Evolutionary conservation across 192 early-diverging fungal genomes (phyloP).

Genomic region (Backusella australiensis): DNA sequence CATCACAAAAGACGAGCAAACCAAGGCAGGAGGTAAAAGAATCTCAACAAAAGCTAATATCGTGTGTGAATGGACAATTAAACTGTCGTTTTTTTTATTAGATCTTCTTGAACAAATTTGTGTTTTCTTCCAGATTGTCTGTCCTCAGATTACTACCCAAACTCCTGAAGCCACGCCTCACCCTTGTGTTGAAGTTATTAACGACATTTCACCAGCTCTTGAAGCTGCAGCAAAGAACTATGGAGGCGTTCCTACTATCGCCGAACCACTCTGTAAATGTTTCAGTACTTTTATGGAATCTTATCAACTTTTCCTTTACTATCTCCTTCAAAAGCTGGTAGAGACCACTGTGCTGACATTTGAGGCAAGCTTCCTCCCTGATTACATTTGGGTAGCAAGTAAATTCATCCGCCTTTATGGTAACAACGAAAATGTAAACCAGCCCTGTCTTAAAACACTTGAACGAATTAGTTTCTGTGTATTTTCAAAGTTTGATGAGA

Average conservation of each 20-base stretch:
- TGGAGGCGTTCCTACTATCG: conserved; percentile 44
- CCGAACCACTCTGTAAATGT: conserved; percentile 50
- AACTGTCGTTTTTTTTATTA: conserved; percentile 2
- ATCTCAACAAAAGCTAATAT: neutral
- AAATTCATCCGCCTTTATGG: conserved; percentile 67
- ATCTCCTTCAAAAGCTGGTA: conserved; percentile 58
- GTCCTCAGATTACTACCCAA: conserved; percentile 48
- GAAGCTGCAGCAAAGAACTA: conserved; percentile 53
- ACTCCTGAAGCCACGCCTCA: conserved; percentile 47
- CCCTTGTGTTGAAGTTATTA: conserved; percentile 65
- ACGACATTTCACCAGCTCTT: conserved; percentile 75
- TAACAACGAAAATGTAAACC: conserved; percentile 45
- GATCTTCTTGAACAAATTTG: conserved; percentile 57
- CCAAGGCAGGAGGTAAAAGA: conserved; percentile 34
- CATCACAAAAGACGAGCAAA: conserved; percentile 34
- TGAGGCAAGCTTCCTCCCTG: conserved; percentile 58
- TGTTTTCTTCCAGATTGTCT: conserved; percentile 57
- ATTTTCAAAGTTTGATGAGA: conserved; percentile 57
- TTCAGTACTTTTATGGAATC: conserved; percentile 59
- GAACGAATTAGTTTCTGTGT: conserved; percentile 61
- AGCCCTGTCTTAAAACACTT: conserved; percentile 55
- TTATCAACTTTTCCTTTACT: conserved; percentile 46
- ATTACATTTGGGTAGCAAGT: conserved; percentile 80
- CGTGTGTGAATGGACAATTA: neutral
- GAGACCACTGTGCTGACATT: conserved; percentile 66